These are phyloP conservation scores for Sphagnum tenellum DNA, from an alignment of 225 moss, liverwort and hornwort species.

Conservation along the genomic window DNA sequence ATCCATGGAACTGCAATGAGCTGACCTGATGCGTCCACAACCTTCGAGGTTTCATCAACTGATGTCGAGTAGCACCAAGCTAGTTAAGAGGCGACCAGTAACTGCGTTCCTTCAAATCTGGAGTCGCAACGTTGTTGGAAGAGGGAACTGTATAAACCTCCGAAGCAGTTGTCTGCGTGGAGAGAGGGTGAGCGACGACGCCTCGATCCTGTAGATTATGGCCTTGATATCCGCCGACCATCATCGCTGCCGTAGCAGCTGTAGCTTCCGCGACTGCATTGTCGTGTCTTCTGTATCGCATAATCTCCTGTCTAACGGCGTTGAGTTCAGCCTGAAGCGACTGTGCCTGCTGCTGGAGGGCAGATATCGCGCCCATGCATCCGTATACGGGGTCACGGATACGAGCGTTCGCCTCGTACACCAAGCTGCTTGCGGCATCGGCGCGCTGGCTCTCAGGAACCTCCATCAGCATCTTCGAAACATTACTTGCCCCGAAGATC, in stretches of 20 bases:
- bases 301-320: conserved; percentile 27
- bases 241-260: conserved; percentile 1
- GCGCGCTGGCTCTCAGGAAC: conserved; percentile 43
- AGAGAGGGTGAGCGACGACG: conserved; percentile 5
- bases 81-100: conserved; percentile 26
- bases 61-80: background rate
- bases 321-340: conserved; percentile 27
- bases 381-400: conserved; percentile 47
- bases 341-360: conserved; percentile 43
- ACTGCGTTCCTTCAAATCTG: conserved; percentile 34
- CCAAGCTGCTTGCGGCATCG: conserved; percentile 45
- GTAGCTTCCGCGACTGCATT: conserved; percentile 12
- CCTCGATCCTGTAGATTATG: conserved; percentile 15
- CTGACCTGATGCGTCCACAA: no score
- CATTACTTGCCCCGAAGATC: conserved; percentile 51
- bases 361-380: conserved; percentile 41
- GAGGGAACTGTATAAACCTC: conserved; percentile 36
- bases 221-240: conserved; percentile 19
- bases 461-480: conserved; percentile 53
- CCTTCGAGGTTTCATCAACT: no score
- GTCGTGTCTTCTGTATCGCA: conserved; percentile 21
- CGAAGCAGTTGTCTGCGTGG: conserved; percentile 16
- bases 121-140: conserved; percentile 25
- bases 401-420: conserved; percentile 47
- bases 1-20: no score